Evolutionary conservation across 2,329 filamentous ascomycete species (phyloP).

Genomic region (Pyricularia pennisetigena): DNA sequence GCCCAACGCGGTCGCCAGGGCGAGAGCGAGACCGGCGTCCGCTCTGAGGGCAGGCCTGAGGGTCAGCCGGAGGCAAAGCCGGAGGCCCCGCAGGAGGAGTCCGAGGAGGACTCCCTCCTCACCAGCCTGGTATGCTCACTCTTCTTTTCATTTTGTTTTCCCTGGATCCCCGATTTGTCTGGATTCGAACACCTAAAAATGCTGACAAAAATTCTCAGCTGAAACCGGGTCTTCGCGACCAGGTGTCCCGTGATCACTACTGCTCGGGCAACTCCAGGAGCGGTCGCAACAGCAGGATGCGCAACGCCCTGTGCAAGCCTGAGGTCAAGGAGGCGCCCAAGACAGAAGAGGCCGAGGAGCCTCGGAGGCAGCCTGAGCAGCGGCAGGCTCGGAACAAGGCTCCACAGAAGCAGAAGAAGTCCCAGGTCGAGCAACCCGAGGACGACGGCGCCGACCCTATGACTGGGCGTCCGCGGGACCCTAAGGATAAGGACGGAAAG

Average conservation of each 20-base stretch:
- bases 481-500: no score
- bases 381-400: neutral
- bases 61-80: neutral
- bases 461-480: no score
- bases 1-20: neutral
- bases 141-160: no score
- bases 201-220: neutral
- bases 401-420: no score
- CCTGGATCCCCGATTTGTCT: neutral
- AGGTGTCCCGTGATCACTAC: neutral
- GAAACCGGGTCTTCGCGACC: neutral
- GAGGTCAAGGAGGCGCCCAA: neutral
- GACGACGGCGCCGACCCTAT: no score
- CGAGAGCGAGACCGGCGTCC: neutral
- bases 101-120: no score
- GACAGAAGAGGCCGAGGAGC: neutral
- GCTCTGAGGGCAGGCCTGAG: neutral
- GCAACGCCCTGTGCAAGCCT: neutral
- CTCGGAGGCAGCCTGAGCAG: neutral
- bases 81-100: no score
- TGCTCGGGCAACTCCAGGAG: neutral
- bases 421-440: no score
- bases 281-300: neutral
- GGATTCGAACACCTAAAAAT: neutral
- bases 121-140: no score